Evolutionary conservation across 1,139 yeast species (phyloP).

Genomic region (Yamadazyma epiphylla): DNA sequence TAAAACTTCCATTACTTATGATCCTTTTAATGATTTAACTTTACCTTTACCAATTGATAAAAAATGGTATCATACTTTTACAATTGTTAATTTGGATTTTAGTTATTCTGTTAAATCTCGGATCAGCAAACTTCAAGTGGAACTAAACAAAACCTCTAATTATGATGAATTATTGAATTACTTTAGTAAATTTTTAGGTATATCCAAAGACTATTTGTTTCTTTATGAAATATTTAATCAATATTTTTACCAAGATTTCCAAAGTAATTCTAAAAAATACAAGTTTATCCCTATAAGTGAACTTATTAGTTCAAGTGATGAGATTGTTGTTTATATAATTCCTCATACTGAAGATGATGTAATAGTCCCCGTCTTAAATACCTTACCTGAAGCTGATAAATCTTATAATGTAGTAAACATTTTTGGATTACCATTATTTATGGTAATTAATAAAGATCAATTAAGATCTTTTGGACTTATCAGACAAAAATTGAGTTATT

Average conservation of each 20-base stretch:
- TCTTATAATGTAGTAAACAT: conserved; percentile 33
- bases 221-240: conserved; percentile 71
- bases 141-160: conserved; percentile 62
- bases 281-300: conserved; percentile 68
- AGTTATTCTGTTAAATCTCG: conserved; percentile 8
- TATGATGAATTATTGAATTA: conserved; percentile 62
- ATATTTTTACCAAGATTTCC: conserved; percentile 68
- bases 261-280: conserved; percentile 54
- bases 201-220: conserved; percentile 44
- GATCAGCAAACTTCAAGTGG: conserved; percentile 57
- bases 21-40: conserved; percentile 89
- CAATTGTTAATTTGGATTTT: conserved; percentile 57
- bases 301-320: conserved; percentile 60
- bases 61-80: conserved; percentile 67
- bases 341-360: conserved; percentile 43
- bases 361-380: conserved; percentile 67
- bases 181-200: conserved; percentile 48
- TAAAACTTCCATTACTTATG: conserved; percentile 84
- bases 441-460: conserved; percentile 51
- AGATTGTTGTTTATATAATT: conserved; percentile 67
- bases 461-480: conserved; percentile 50
- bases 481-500: conserved; percentile 50
- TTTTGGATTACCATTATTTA: conserved; percentile 76
- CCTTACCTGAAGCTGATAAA: conserved; percentile 40
- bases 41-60: conserved; percentile 80